phyloP scores from a whole-genome alignment of 116 monocot genomes.

The Thalassia testudinum region DNA sequence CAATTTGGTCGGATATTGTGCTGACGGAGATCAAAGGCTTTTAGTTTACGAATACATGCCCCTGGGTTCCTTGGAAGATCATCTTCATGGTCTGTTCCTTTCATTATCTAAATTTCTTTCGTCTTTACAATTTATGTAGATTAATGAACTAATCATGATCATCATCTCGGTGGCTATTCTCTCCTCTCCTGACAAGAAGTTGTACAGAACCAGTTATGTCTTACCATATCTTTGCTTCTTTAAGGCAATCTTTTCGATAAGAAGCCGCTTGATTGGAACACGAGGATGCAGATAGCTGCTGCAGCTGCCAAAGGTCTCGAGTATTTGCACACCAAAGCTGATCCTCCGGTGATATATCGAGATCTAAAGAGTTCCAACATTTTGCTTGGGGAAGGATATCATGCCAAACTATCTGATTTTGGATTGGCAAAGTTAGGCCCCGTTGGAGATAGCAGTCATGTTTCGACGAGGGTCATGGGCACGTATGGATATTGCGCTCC shows the following conservation, averaged over 20 bases:
- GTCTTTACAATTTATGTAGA: no score
- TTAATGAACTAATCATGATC: no score
- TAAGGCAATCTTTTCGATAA: no score
- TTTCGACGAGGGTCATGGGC: slow-evolving; percentile 67
- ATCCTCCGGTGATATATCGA: slow-evolving; percentile 56
- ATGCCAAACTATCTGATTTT: slow-evolving; percentile 54
- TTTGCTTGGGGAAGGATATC: slow-evolving; percentile 39
- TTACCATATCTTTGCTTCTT: no score
- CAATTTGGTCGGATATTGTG: slow-evolving; percentile 64
- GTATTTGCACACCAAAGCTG: slow-evolving; percentile 48
- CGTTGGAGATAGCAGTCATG: slow-evolving; percentile 41
- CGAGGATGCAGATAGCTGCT: slow-evolving; percentile 59
- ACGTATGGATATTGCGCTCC: slow-evolving; percentile 79
- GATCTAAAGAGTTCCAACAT: slow-evolving; percentile 78
- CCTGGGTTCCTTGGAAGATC: slow-evolving; percentile 63
- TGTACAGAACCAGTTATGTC: no score
- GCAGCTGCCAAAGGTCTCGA: slow-evolving; percentile 65
- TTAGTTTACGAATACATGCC: slow-evolving; percentile 85
- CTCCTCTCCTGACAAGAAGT: no score
- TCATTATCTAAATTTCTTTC: no score
- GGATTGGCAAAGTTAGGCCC: slow-evolving; percentile 65
- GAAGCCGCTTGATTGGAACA: slow-evolving; percentile 48
- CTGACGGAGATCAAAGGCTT: slow-evolving; percentile 53
- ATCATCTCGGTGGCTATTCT: no score
- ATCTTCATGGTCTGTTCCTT: slow-evolving; percentile 45